Evolutionary conservation across 805 yeast species (phyloP), one percentile per base, ranked within the genome.

Genomic region (Dipodascus albidus): DNA sequence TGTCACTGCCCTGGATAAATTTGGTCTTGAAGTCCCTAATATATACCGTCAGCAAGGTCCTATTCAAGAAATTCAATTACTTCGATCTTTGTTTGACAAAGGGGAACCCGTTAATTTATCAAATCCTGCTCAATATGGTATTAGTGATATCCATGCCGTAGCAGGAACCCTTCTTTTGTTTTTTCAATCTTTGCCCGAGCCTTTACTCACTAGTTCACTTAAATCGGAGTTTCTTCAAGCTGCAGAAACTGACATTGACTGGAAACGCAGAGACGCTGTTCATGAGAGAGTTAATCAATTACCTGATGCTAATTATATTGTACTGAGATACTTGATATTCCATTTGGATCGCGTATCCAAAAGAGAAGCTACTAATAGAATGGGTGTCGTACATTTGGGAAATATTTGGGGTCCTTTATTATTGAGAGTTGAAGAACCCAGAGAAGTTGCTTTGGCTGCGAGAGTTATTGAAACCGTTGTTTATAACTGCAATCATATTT

Each of bases 371-470:
- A 60, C 69, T 38, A 88, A 89, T 64, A 77, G 93, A 64, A 93
- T 93, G 99, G 81, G 81, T 49, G 75, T 82, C 54, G 83, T 83
- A 62, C 83, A 85, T 55, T 68, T 93, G 61, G 87, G 95, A 49
- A 87, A 87, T 41, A 89, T 91, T 41, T 93, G 99, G 99, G 96
- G 97, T 0, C 96, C 96, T 20, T 86, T 87, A 1, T 70, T 93
- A 51, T 76, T 93, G 66, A 77, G 79, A 22, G 83, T 81, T 55
- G 86, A 82, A 58, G 96, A 82, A 62, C 44, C 44, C 6, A 4
- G 44, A 38, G 44, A 38, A 4, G 79, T 86, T 71, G 83, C 83
- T 53, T 80, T 77, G 59, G 87, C 86, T 67, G 83, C 87, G 48
- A 78, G 78, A 54, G 85, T 88, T 2, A 79, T 93, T 59, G 96